Conservation (phyloP, 106 monocot genomes). For the Dactylorhiza incarnata region DNA sequence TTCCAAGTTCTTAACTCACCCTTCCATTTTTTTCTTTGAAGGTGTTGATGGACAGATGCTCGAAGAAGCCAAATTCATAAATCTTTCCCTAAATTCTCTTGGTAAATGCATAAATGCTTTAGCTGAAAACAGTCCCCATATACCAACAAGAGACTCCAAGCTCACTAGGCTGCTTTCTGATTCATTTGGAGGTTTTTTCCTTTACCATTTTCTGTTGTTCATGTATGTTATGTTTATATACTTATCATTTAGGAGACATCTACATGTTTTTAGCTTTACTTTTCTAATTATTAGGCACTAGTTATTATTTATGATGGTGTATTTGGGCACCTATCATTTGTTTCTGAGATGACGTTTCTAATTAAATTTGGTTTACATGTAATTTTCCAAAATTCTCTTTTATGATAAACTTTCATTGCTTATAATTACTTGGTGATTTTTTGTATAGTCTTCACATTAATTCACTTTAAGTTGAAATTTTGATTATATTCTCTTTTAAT, state of each 20-base stretch:
- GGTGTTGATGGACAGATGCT: constrained; percentile 71
- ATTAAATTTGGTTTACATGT: background rate
- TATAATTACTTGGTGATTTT: background rate
- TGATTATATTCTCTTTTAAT: background rate
- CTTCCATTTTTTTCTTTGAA: constrained; percentile 15
- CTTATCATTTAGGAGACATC: background rate
- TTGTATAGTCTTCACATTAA: background rate
- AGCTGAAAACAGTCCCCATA: constrained; percentile 66
- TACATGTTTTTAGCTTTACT: background rate
- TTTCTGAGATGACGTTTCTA: background rate
- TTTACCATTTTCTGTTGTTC: background rate
- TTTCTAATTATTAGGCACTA: background rate
- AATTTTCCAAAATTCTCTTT: background rate
- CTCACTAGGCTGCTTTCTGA: constrained; percentile 63
- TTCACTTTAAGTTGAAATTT: background rate
- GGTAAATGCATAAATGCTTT: constrained; percentile 78
- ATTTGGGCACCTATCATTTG: background rate
- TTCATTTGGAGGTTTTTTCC: constrained; percentile 61
- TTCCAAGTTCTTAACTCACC: background rate
- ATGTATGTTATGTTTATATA: background rate
- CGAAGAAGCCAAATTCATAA: constrained; percentile 74
- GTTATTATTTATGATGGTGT: background rate
- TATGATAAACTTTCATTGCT: background rate
- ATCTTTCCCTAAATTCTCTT: constrained; percentile 61
- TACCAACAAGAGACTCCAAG: constrained; percentile 69